Base-by-base conservation (phyloP, 495 filamentous ascomycete species). In the Penicillium psychrofluorescens region DNA sequence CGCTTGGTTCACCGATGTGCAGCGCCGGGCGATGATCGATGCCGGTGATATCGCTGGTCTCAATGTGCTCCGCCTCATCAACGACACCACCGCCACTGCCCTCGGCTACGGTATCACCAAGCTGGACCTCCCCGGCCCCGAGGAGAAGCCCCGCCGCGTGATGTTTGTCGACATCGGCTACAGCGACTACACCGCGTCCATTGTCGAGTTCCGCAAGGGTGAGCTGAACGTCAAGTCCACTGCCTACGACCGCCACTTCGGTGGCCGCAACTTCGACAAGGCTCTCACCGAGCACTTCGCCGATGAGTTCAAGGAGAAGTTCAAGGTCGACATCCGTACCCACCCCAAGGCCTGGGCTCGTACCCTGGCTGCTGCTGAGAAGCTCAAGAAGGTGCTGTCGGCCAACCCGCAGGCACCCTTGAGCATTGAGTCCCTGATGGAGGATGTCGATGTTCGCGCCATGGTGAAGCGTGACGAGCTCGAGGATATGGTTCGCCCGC, bases 81-180 rank as follows among this genome's bases (percentile, higher is more conserved):
- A 99, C 73, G 94, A 97, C 68, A 97, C 90, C 43, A 97, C 92
- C 36, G 92, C 92, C 43, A 90, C 88, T 46, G 92, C 92, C 33
- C 81, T 99, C 41, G 92, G 92, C 46, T 99, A 88, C 54, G 94
- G 92, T 66, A 97, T 99, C 71, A 97, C 92, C 38, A 96, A 97
- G 74, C 70, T 85, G 38, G 92, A 97, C 64, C 83, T 99, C 15
- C 92, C 92, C 45, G 67, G 74, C 13, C 74, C 79, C 28, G 94
- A 96, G 43, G 90, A 98, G 80, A 94, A 92, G 78, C 89, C 92
- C 47, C 80, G 87, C 46, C 77, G 92, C 29, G 90, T 97, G 15
- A 83, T 82, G 42, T 95, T 98, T 63, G 68, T 99, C 67, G 94
- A 99, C 66, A 90, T 99, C 49, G 92, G 92, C 44, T 84, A 96